Base-by-base conservation (phyloP, 2,329 filamentous ascomycete genomes). In the Elsinoe ampelina region DNA sequence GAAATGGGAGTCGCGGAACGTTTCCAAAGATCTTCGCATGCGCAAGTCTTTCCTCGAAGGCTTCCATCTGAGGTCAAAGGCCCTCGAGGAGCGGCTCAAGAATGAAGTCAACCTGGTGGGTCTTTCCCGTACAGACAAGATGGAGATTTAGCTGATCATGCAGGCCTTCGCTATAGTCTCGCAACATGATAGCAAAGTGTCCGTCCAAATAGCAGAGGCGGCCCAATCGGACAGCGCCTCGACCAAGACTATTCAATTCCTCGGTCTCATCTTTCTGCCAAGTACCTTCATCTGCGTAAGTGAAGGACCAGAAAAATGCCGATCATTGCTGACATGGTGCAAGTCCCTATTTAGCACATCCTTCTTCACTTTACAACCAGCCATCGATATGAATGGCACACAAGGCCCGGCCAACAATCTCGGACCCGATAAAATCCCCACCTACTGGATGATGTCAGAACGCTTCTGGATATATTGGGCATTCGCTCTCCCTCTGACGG, bases 61-160 rank as follows among this genome's bases (percentile, higher is more conserved):
- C 38, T 58, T 64, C 22, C 58, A 61, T 12, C 51, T 55, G 22
- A 61, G 62, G 19, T 61, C 60, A 5, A 41, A 59, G 34, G 60
- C 63, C 2, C 52, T 64, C 8, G 60, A 62, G 43, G 57, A 55
- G n/a, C 58, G 64, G 5, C 35, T 66, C 3, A 36, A 58, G 12
- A 65, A 66, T 42, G 64, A 66, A 56, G 63, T 66, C 48, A 61
- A 59, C 26, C 54, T 66, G 55, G 62, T 61, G 15, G 34, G 55
- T 58, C 12, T 65, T 5, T 11, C 8, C n/a, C n/a, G 4, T 35
- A 7, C 1, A 35, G 6, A 15, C 10, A 45, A 38, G 12, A 5
- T 17, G 15, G 6, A 19, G 10, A 35, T 57, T 15, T 36, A 19
- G 17, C 26, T 51, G 43, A n/a, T 15, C 30, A 12, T 20, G 2